These are phyloP conservation scores for Keithomyces neogunnii DNA, from an alignment of 2,329 filamentous ascomycete genomes.

Conservation along the genomic window DNA sequence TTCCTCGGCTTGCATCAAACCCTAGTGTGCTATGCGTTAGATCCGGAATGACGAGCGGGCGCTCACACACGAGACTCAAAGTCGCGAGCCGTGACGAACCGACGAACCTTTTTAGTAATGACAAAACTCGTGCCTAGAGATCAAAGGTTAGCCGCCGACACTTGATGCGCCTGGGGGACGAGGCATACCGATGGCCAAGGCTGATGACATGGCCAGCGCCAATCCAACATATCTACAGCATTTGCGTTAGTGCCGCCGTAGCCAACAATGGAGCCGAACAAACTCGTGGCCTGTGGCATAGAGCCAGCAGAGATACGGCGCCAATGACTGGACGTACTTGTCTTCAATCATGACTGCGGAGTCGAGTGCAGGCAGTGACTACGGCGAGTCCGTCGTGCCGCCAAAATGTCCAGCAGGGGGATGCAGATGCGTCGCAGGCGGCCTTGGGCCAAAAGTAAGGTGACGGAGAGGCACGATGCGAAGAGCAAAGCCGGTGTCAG, in stretches of 20 bases:
- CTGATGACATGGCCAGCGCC: conserved; percentile 65
- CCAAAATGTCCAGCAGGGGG: not conserved
- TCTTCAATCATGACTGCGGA: conserved; percentile 26
- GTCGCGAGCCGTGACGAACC: not conserved
- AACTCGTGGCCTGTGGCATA: not conserved
- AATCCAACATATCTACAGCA: conserved; percentile 64
- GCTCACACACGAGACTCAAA: no score
- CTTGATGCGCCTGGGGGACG: not conserved
- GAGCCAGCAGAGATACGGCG: not conserved
- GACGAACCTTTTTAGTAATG: conserved; percentile 86
- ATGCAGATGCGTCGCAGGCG: not conserved
- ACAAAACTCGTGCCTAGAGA: conserved; percentile 83
- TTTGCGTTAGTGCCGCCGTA: not conserved
- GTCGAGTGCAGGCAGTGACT: conserved; percentile 11
- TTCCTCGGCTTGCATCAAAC: conserved; percentile 83
- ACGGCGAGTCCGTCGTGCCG: not conserved
- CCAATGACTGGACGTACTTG: conserved; percentile 22
- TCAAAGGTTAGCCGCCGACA: conserved; percentile 12
- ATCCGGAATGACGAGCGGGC: not conserved
- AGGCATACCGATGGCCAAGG: conserved; percentile 63
- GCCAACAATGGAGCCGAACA: not conserved
- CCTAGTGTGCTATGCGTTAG: conserved; percentile 37
- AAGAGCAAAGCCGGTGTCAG: not conserved
- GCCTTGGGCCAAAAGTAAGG: not conserved
- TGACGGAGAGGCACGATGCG: not conserved